These are phyloP conservation scores for Ephemerocybe angulata DNA, from an alignment of 768 basidiomycete genomes.

Conservation along the genomic window DNA sequence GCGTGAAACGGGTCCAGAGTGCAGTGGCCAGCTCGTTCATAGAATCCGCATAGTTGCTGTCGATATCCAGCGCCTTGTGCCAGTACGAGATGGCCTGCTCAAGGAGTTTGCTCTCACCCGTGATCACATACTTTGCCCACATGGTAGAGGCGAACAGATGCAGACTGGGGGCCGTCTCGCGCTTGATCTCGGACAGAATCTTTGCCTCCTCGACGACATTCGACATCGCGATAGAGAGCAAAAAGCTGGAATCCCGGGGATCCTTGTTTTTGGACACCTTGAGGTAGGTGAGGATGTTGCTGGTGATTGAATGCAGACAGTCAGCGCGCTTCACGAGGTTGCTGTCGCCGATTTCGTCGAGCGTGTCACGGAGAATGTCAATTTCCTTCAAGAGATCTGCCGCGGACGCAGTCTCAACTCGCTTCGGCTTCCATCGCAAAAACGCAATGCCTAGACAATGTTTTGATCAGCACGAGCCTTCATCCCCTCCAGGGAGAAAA, in stretches of 20 bases:
- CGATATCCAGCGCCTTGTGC: conserved; percentile 1
- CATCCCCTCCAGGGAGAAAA: neutral
- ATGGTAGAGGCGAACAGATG: conserved; percentile 9
- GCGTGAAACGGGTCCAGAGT: conserved; percentile 5
- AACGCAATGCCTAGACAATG: neutral
- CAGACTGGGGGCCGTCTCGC: neutral
- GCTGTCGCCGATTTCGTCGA: conserved; percentile 2
- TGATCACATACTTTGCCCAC: conserved; percentile 4
- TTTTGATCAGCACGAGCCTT: neutral
- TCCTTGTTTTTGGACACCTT: conserved; percentile 1
- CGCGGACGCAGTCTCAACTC: neutral
- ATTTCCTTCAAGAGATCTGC: conserved; percentile 7
- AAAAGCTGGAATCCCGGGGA: neutral
- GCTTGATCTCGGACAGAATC: neutral
- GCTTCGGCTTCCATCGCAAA: neutral
- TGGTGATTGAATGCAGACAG: conserved; percentile 2
- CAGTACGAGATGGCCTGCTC: conserved; percentile 5
- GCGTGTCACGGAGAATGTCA: conserved; percentile 3
- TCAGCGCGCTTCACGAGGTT: conserved; percentile 2
- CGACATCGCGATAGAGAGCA: conserved; percentile 4
- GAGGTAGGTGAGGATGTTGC: conserved; percentile 9
- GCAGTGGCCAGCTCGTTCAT: conserved; percentile 7
- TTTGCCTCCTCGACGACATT: conserved; percentile 10
- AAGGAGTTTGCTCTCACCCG: neutral
- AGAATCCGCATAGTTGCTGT: conserved; percentile 1